Percentiles rank a stretch among this genome's conserved stretches.
Conservation (phyloP, 2,329 filamentous ascomycete species). For the Ciborinia camelliae region DNA sequence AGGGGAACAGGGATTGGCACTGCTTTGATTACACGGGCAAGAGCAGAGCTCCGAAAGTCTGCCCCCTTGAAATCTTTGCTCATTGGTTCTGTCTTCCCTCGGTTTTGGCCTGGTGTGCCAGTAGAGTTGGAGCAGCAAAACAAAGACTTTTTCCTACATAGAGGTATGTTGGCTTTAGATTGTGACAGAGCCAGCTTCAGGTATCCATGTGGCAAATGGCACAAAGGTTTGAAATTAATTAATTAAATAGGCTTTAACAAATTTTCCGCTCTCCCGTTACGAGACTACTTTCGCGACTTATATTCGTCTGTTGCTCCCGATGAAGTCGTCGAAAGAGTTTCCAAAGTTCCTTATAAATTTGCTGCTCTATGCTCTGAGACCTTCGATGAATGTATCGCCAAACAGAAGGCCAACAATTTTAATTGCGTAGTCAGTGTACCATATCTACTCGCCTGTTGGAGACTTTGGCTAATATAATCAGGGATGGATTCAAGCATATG, state of each 20-base stretch:
- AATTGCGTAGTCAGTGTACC: conserved; percentile 15
- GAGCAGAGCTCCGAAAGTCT: conserved; percentile 29
- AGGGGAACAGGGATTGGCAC: too few species aligned
- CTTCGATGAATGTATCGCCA: conserved; percentile 41
- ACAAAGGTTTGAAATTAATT: conserved; percentile 17
- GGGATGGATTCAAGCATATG: conserved; percentile 44
- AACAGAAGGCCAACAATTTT: conserved; percentile 42
- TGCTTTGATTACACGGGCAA: conserved; percentile 36
- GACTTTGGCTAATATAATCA: conserved; percentile 22
- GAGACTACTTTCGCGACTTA: conserved; percentile 44
- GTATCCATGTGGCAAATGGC: conserved; percentile 11
- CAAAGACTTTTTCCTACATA: conserved; percentile 41
- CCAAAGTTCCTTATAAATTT: conserved; percentile 40
- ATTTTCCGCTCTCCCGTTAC: conserved; percentile 28
- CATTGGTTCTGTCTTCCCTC: conserved; percentile 40
- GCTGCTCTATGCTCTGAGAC: conserved; percentile 38
- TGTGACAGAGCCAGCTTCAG: not conserved
- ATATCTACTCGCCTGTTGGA: not conserved
- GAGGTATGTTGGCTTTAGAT: conserved; percentile 39
- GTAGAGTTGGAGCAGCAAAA: conserved; percentile 38
- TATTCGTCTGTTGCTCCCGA: conserved; percentile 38
- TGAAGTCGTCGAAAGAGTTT: conserved; percentile 39
- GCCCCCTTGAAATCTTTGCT: conserved; percentile 29
- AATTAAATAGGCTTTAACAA: conserved; percentile 26
- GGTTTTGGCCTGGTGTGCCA: conserved; percentile 47